Base-by-base conservation (phyloP, 805 yeast genomes). In the Alloascoidea africana region DNA sequence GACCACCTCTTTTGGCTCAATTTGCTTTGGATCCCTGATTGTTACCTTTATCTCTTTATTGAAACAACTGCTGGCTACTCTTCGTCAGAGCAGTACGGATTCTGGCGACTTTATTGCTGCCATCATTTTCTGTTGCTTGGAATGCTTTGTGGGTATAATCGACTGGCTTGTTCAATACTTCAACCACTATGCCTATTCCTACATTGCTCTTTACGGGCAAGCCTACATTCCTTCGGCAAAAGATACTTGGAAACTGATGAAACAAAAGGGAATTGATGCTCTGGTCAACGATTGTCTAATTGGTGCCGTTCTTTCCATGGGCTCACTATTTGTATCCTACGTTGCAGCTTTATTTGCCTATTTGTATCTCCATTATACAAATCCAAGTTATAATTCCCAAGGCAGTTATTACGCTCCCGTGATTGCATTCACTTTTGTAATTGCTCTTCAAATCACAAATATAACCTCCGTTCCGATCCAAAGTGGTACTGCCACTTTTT, bases 161-260 rank as follows among this genome's bases (percentile, higher is more conserved):
- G 83, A 83, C 46, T 83, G 95, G 91, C 43, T 79, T 36, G 80
- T 82, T 16, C 67, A 76, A 42, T 86, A 83, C 65, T 86, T 87
- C 63, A 85, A 87, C 59, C 89, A 81, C 53, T 87, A 84, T 52
- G 94, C 96, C 4, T 83, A 81, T 54, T 77, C 91, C 18, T 84
- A 77, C 50, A 65, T 87, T 48, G 94, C 96, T 0, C 65, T 87
- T 16, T 89, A 85, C 56, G 96, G 96, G 35, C 76, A 76, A 47
- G 65, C 73, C 27, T 89, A 86, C 51, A 50, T 82, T 36, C 62
- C 65, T 18, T 76, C 93, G 1, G 87, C 95, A 1, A 79, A 69
- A 47, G 89, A 83, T 42, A 81, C 96, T 0, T 79, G 86, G 73
- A 71, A 73, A 47, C 65, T 87, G 56, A 55, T 87, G 46, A 69